A percentile compares a stretch with the other conserved stretches of the same genome.
These are phyloP conservation scores for Fistulinella prunicolor DNA, from an alignment of 768 basidiomycete genomes.

Conservation along the genomic window DNA sequence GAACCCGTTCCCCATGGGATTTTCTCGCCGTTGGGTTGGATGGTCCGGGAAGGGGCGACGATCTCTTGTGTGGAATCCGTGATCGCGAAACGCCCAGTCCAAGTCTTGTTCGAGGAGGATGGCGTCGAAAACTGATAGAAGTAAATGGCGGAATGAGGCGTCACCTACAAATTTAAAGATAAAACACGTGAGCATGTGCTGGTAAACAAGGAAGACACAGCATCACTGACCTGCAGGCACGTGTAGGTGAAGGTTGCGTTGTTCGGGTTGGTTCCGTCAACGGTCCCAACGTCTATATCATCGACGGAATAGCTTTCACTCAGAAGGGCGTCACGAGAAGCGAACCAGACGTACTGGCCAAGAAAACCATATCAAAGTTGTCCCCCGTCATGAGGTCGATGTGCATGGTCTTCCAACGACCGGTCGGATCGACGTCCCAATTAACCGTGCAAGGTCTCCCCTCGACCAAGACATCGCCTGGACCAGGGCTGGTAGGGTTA, in stretches of 20 bases:
- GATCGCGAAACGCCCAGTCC: slow-evolving; percentile 81
- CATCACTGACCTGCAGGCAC: slow-evolving; percentile 61
- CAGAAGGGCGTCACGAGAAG: not conserved
- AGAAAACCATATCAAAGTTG: slow-evolving; percentile 64
- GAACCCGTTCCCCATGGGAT: slow-evolving; percentile 70
- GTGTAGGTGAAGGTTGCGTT: slow-evolving; percentile 48
- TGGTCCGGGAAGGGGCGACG: slow-evolving; percentile 47
- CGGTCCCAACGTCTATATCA: slow-evolving; percentile 55
- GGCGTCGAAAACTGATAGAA: slow-evolving; percentile 74
- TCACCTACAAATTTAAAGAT: slow-evolving; percentile 42
- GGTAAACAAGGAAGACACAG: not conserved
- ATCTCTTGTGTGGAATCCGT: slow-evolving; percentile 46
- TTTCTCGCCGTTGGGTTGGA: slow-evolving; percentile 46
- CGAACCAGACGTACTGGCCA: slow-evolving; percentile 52
- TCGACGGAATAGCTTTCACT: not conserved
- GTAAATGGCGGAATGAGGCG: slow-evolving; percentile 64
- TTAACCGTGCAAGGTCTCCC: slow-evolving; percentile 53
- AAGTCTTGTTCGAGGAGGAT: slow-evolving; percentile 38
- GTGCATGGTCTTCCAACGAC: slow-evolving; percentile 65
- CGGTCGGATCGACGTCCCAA: slow-evolving; percentile 60
- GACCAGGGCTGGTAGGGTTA: slow-evolving; percentile 56
- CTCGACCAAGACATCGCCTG: slow-evolving; percentile 54
- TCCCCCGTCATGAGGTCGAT: slow-evolving; percentile 81
- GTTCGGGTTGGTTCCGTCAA: slow-evolving; percentile 56
- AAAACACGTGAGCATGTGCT: not conserved